Base-by-base conservation (phyloP, 2,329 filamentous ascomycete genomes). In the Fusarium ramigenum region DNA sequence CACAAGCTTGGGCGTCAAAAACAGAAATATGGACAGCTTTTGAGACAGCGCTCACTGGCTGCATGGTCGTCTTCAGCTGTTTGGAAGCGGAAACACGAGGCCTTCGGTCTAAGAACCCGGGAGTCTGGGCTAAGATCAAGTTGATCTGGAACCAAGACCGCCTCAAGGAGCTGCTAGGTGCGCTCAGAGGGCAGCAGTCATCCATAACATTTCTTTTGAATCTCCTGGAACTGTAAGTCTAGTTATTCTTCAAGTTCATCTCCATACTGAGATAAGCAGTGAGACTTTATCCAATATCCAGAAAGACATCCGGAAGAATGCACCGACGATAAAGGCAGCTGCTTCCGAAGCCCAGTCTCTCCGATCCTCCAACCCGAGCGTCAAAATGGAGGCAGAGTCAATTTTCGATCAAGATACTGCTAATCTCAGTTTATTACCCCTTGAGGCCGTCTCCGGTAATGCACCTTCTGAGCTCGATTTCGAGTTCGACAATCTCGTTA, bases 201-300 rank as follows among this genome's bases (percentile, higher is more conserved):
- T 44, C 47, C 1, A 66, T 68, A 1, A 25, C 18, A 4, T 61
- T 68, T 32, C 47, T 68, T 2, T 7, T 68, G 0, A 42, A 14
- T 1, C 34, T 68, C 1, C 65, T 68, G 1, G 65, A 66, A 15
- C 59, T 43, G 47, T 66, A 9, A 9, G 34, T 47, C 0, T 1
- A 23, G 1, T 2, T 0, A 0, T 0, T 5, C 5, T 23, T 3
- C 4, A 5, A 0, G 0, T 5, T 1, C 0, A 0, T 19, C 5
- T 10, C 12, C 4, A 4, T 21, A 5, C 16, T 28, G 7, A 28
- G 2, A 7, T 7, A 28, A 7, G 7, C 6, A 28, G 28, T 28
- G 28, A 28, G 6, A 28, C 28, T 28, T 28, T 28, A 28, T 28
- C 50, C 3, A 28, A 9, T 1, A 53, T 53, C 0, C 34, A 53